Evolutionary conservation across 73 alveolate species (phyloP).

Genomic region (Effrenium voratum): DNA sequence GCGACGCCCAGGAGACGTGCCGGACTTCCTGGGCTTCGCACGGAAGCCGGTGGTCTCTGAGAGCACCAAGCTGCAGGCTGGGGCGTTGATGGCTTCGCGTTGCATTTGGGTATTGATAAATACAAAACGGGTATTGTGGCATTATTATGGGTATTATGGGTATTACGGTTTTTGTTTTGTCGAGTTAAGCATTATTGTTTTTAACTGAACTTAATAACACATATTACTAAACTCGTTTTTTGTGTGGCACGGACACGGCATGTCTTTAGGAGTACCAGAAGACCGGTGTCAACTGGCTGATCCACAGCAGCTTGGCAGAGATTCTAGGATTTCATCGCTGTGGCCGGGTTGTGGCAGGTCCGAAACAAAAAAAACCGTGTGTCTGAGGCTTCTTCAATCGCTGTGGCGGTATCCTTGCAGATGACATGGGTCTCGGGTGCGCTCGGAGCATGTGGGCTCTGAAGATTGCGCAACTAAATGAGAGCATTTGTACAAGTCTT

Average conservation of each 20-base stretch:
- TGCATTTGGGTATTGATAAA: no score
- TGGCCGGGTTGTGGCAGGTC: no score
- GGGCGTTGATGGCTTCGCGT: not conserved
- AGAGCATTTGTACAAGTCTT: not conserved
- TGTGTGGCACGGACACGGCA: no score
- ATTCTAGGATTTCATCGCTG: not conserved
- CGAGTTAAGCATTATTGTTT: no score
- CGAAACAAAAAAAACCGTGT: not conserved
- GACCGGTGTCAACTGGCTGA: slow-evolving; percentile 57
- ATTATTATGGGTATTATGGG: no score
- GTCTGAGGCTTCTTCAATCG: slow-evolving; percentile 58
- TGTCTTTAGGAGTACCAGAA: slow-evolving; percentile 51
- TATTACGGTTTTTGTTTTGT: no score
- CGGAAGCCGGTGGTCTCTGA: slow-evolving; percentile 7
- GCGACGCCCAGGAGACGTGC: slow-evolving; percentile 46
- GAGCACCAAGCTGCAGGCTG: not conserved
- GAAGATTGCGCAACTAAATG: not conserved
- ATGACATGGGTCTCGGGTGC: slow-evolving; percentile 83
- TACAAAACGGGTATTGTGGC: no score
- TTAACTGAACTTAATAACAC: no score
- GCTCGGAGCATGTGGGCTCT: not conserved
- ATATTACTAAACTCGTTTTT: no score
- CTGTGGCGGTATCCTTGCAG: slow-evolving; percentile 77
- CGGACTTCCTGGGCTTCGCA: slow-evolving; percentile 40
- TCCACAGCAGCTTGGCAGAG: slow-evolving; percentile 9